Conservation (phyloP, 2,329 filamentous ascomycete species). For the Zalaria sp. region DNA sequence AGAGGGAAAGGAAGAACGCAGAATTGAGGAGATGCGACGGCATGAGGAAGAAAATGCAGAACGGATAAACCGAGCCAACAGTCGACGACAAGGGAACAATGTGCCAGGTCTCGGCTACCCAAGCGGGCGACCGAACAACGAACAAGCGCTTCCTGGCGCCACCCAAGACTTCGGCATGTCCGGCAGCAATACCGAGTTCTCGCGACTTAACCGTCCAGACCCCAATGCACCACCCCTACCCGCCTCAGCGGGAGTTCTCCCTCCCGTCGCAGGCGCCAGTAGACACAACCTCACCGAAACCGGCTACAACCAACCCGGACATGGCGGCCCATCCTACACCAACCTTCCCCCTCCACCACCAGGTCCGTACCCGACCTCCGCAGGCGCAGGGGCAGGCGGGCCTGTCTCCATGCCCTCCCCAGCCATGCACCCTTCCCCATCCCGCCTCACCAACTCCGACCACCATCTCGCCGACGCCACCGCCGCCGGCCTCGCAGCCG, state of each 20-base stretch:
- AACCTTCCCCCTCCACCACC: slow-evolving; percentile 17
- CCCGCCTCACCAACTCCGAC: slow-evolving; percentile 11
- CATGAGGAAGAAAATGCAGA: slow-evolving; percentile 30
- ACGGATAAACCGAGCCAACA: slow-evolving; percentile 14
- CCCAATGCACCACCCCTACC: slow-evolving; percentile 19
- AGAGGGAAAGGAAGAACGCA: slow-evolving; percentile 45
- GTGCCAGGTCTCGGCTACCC: slow-evolving; percentile 7
- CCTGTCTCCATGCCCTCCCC: slow-evolving; percentile 22
- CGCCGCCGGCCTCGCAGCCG: slow-evolving; percentile 7
- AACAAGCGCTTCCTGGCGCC: slow-evolving; percentile 13
- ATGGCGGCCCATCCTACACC: background rate
- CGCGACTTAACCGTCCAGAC: slow-evolving; percentile 19
- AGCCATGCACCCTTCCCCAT: slow-evolving; percentile 23
- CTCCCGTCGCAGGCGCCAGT: background rate
- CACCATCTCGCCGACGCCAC: slow-evolving; percentile 10
- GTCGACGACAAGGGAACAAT: slow-evolving; percentile 13
- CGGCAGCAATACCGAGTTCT: slow-evolving; percentile 29
- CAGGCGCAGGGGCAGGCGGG: slow-evolving; percentile 8
- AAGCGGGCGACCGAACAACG: slow-evolving; percentile 13
- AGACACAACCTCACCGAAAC: background rate
- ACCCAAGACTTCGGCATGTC: slow-evolving; percentile 24
- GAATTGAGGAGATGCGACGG: slow-evolving; percentile 39
- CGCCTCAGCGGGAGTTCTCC: slow-evolving; percentile 14
- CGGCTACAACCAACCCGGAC: background rate
- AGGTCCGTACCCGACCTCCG: slow-evolving; percentile 17